Evolutionary conservation across 768 basidiomycete species (phyloP), one percentile per base, ranked within the genome.

Genomic region (Phylloporus scabripes): DNA sequence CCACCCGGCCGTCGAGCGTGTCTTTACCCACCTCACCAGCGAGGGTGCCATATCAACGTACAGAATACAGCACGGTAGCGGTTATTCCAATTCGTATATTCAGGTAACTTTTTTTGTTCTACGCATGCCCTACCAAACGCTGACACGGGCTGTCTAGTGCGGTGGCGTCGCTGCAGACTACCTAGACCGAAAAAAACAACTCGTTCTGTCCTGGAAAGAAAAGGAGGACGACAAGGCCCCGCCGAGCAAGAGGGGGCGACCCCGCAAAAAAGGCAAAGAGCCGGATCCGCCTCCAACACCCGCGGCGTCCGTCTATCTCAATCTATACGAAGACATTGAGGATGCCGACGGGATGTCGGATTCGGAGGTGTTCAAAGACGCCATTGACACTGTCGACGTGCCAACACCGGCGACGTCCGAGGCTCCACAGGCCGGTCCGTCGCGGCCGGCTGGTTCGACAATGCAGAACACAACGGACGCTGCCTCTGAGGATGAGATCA

Each of bases 1-100:
- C 2, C 68, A 71, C 5, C 77, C 79, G 32, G 73, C 85, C 37
- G 57, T 80, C 9, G 90, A 92, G 40, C 74, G 84, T 8, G 71
- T 90, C 51, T 73, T 92, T 56, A 75, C 76, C 54, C 73, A 74
- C 21, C 72, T 91, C 12, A 53, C 76, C 18, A 69, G 71, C 23
- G 66, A 78, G 48, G 74, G 79, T 5, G 71, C 77, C 15, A 64
- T 92, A 34, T 55, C 58, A 5, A 70, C 71, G 40, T 72, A 76
- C 41, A 72, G 77, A n/a, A 66, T 74, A 28, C 66, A 67, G 17
- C 74, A 72, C 14, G 74, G 75, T 47, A 58, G 64, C n/a, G 77
- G 79, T 9, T 85, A 68, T 62, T 75, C 76, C 36, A 70, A 55
- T 7, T 67, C 75, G 1, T 85, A 85, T 53, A 57, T 84, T 29